Evolutionary conservation across 371 early-diverging fungal species (phyloP), one percentile per base, ranked within the genome.

Genomic region (Nosema muscidifuracis): DNA sequence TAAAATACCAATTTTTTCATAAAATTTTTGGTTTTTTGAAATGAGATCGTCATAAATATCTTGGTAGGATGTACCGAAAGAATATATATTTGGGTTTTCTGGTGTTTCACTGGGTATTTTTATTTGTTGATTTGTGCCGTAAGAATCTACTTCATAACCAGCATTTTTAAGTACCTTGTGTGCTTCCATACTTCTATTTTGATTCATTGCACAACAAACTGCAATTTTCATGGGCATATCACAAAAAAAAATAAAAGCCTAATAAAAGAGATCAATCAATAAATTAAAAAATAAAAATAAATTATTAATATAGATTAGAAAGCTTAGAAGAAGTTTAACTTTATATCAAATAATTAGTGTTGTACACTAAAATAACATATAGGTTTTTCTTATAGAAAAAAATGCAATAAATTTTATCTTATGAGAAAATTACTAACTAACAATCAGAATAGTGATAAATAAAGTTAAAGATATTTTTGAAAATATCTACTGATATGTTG

Each of bases 121-220:
- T 13, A 94, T 92, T 73, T 86, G 87, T 6, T 86, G 86, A 51
- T 92, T 92, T 9, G 94, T 93, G 1, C 95, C 95, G 77, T 85
- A 92, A 0, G 92, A 92, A 44, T 83, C 77, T 12, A 92, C 87
- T 64, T 88, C 84, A 79, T 87, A 88, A 0, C 89, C 90, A n/a
- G 86, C 85, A 74, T 88, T 86, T 38, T 28, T 16, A 22, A 93
- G 82, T 30, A 90, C 89, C 81, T 88, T 85, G 68, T 93, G 94
- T 0, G 90, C 93, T 77, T 94, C 93, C 95, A 95, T 95, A 73
- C 90, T 90, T 55, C 95, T 85, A 80, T 95, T 95, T 84, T 91
- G 91, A 81, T 95, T 95, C 80, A 91, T 91, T 24, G 93, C 92
- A 80, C 95, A 95, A 64, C 92, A 88, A 16, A 94, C 92, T 6